A percentile compares a stretch with the other conserved stretches of the same genome.
phyloP scores from a whole-genome alignment of 371 early-diverging fungal genomes.

The Quaeritorhiza haematococci region DNA sequence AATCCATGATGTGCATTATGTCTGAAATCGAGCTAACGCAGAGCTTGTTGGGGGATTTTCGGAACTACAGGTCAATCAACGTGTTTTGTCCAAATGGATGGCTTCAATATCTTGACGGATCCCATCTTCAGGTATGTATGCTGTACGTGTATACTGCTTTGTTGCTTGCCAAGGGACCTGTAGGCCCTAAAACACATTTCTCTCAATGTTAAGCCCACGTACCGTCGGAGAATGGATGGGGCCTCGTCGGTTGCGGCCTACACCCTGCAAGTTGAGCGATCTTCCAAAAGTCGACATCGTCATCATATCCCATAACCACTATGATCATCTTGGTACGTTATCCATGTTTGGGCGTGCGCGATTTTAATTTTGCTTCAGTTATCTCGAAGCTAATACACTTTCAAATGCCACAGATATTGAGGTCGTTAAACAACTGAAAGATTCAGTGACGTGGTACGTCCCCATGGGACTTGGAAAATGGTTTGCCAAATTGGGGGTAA shows the following conservation, averaged over 20 bases:
- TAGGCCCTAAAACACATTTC: not conserved
- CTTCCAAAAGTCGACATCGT: conserved; percentile 52
- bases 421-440: conserved; percentile 41
- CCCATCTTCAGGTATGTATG: conserved; percentile 43
- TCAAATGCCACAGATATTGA: conserved; percentile 30
- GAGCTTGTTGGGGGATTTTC: conserved; percentile 48
- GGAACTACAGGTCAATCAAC: conserved; percentile 48
- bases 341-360: not conserved
- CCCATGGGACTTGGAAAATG: conserved; percentile 54
- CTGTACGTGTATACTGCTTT: not conserved
- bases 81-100: conserved; percentile 53
- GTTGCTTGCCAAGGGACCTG: too few relatives aligned
- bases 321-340: conserved; percentile 56
- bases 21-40: too few relatives aligned
- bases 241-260: conserved; percentile 44
- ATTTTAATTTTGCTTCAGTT: too few relatives aligned
- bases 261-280: conserved; percentile 46
- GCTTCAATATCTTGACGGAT: conserved; percentile 55
- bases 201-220: conserved; percentile 15
- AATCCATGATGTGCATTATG: too few relatives aligned
- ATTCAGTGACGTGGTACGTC: conserved; percentile 59
- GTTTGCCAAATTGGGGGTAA: conserved; percentile 47
- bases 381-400: too few relatives aligned
- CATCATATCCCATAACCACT: conserved; percentile 52
- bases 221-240: conserved; percentile 46